Evolutionary conservation across 441 rosid species (phyloP).

Genomic region (Pelargonium citronellum): DNA sequence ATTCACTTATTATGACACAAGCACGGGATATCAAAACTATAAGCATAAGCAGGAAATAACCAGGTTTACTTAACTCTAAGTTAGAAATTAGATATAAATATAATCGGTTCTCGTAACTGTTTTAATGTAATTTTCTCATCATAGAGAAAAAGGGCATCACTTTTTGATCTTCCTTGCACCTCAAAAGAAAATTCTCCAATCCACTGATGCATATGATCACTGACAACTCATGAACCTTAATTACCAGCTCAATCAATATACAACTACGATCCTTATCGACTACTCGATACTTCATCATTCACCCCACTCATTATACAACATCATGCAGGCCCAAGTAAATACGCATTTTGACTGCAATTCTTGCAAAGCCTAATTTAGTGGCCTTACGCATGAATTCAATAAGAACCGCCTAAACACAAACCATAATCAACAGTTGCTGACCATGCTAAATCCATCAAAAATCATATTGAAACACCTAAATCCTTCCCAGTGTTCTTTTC

Average conservation of each 20-base stretch:
- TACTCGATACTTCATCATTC: slow-evolving; percentile 50
- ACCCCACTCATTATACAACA: slow-evolving; percentile 59
- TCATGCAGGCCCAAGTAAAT: slow-evolving; percentile 45
- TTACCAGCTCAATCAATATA: slow-evolving; percentile 73
- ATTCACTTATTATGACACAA: background rate
- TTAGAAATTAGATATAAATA: background rate
- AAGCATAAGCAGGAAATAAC: background rate
- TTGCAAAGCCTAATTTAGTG: slow-evolving; percentile 55
- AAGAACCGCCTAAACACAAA: no score
- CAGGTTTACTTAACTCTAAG: background rate
- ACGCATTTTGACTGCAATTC: slow-evolving; percentile 62
- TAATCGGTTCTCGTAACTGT: background rate
- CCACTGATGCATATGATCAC: background rate
- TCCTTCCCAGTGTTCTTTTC: slow-evolving; percentile 49
- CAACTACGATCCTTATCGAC: slow-evolving; percentile 77
- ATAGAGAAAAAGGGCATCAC: background rate
- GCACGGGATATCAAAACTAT: background rate
- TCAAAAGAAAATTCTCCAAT: background rate
- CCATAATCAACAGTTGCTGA: slow-evolving; percentile 46
- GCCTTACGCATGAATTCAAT: slow-evolving; percentile 29
- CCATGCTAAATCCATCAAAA: slow-evolving; percentile 41
- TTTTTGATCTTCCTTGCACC: background rate
- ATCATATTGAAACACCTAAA: slow-evolving; percentile 66
- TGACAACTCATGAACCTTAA: slow-evolving; percentile 44
- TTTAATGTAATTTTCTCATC: background rate